Evolutionary conservation across 2,329 filamentous ascomycete genomes (phyloP).

Genomic region (Claviceps sp.): DNA sequence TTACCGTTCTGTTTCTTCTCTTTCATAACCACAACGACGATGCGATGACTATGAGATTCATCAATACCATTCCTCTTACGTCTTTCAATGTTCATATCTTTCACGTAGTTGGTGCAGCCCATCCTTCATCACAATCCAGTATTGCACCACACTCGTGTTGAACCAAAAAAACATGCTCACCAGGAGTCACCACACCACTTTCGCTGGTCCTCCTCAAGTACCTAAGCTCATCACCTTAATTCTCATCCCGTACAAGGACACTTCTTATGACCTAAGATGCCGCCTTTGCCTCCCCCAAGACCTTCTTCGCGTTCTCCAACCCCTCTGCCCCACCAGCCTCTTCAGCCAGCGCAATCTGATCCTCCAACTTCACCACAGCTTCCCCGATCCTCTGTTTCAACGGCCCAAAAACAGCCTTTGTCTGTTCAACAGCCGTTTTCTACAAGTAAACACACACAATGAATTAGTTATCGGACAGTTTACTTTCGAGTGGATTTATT

Average conservation of each 20-base stretch:
- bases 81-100: not conserved
- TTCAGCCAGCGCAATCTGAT: conserved; percentile 49
- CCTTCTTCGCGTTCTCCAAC: conserved; percentile 41
- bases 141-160: not conserved
- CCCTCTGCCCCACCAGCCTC: conserved; percentile 33
- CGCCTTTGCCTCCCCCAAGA: conserved; percentile 35
- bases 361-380: conserved; percentile 60
- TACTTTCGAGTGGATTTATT: too few species aligned
- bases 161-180: not conserved
- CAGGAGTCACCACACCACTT: too few species aligned
- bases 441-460: conserved; percentile 21
- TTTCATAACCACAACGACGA: not conserved
- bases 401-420: conserved; percentile 65
- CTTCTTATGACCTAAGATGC: not conserved
- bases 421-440: conserved; percentile 76
- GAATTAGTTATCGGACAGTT: not conserved
- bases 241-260: not conserved
- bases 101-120: not conserved
- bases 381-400: conserved; percentile 58
- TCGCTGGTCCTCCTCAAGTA: not conserved
- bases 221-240: not conserved
- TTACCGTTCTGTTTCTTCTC: not conserved
- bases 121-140: not conserved
- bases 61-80: not conserved
- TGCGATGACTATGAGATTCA: not conserved